Base-by-base conservation (phyloP, 352 stramenopile species). In the Phytophthora pinifolia region DNA sequence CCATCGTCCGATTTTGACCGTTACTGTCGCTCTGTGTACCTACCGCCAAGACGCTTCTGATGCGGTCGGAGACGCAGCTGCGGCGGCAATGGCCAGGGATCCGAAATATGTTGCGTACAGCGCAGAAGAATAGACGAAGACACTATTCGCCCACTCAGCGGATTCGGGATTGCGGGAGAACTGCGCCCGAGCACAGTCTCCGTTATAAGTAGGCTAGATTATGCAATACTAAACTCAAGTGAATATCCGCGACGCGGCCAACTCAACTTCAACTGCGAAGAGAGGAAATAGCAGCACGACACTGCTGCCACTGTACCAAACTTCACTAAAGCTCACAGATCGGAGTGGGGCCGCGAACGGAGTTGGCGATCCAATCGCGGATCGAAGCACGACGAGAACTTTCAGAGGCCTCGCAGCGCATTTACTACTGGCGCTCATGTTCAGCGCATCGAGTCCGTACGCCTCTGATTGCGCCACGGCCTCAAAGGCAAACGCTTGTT, bases 361-460 rank as follows among this genome's bases (percentile, higher is more conserved):
- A 33, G n/a, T 27, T 34, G 39, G 7, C 32, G 13, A 33, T 7
- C 39, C 39, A 46, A 14, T 10, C 32, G 39, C 8, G 17, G 39
- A 13, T 31, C 20, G 9, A 46, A 46, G 22, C 39, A 46, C 39
- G 39, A 17, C 18, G 39, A 46, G 22, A 14, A 46, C 39, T 3
- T 46, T 46, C 9, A 46, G 10, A 7, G 39, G 20, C 13, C 39
- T 22, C 33, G 39, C 39, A 32, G 39, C 39, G 5, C 39, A 46
- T 18, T 46, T 46, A 9, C 22, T 46, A 17, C 39, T 46, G 22
- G 39, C 18, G 10, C 39, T 46, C 2, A 10, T 46, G 39, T 46
- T 46, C 9, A 46, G 39, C 6, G 39, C 39, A 46, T 33, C 39
- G 18, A 34, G 22, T 20, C 22, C 39, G 22, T 34, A 34, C 20